These are phyloP conservation scores for Pisolithus thermaeus DNA, from an alignment of 1,284 basidiomycete genomes.

Conservation along the genomic window DNA sequence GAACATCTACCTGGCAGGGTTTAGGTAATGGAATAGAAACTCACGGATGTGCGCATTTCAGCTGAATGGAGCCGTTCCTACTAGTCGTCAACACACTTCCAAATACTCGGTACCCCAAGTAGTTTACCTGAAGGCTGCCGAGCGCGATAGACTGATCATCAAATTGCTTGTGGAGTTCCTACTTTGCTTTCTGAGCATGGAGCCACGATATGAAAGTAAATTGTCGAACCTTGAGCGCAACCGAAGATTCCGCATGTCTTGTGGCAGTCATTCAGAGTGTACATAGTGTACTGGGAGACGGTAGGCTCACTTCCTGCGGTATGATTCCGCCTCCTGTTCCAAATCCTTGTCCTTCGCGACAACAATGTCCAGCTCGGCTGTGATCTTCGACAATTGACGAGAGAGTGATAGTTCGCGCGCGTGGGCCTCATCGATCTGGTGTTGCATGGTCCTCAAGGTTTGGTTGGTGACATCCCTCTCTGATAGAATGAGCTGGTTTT, in stretches of 20 bases:
- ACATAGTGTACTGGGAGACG: not conserved
- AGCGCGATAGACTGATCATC: slow-evolving; percentile 49
- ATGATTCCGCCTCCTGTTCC: slow-evolving; percentile 15
- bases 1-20: slow-evolving; percentile 2
- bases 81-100: not conserved
- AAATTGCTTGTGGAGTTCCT: slow-evolving; percentile 56
- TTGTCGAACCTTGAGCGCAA: slow-evolving; percentile 26
- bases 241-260: slow-evolving; percentile 25
- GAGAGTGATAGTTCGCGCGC: slow-evolving; percentile 13
- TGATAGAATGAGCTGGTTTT: slow-evolving; percentile 21
- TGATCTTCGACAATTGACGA: slow-evolving; percentile 13
- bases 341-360: slow-evolving; percentile 19
- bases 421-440: slow-evolving; percentile 14
- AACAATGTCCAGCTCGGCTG: slow-evolving; percentile 16
- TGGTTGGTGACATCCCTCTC: slow-evolving; percentile 22
- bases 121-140: slow-evolving; percentile 47
- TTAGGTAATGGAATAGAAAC: slow-evolving; percentile 2
- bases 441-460: slow-evolving; percentile 12
- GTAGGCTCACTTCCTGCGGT: slow-evolving; percentile 22
- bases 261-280: not conserved
- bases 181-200: slow-evolving; percentile 1
- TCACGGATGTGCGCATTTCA: slow-evolving; percentile 14
- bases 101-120: not conserved
- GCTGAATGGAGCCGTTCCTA: slow-evolving; percentile 18
- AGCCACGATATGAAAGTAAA: not conserved